Evolutionary conservation across 2,329 filamentous ascomycete species (phyloP).

Genomic region (Trichoderma gracile): DNA sequence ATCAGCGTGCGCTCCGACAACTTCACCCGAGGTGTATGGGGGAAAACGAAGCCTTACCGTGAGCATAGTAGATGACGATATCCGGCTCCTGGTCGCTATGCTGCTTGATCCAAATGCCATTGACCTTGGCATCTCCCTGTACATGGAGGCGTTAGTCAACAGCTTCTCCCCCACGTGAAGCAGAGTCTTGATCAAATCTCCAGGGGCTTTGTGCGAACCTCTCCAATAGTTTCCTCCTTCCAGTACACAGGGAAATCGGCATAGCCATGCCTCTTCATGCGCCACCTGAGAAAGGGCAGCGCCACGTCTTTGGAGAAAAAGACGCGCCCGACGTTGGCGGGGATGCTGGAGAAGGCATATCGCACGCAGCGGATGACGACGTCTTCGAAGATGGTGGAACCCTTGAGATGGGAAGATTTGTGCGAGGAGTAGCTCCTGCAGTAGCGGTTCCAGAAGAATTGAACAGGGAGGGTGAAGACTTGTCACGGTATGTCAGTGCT

Average conservation of each 20-base stretch:
- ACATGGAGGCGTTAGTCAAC: conserved; percentile 18
- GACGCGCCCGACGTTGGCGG: conserved; percentile 66
- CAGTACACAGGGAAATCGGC: conserved; percentile 63
- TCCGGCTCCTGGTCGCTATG: conserved; percentile 65
- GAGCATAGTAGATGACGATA: conserved; percentile 78
- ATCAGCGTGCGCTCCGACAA: conserved; percentile 6
- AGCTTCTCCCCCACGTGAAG: background rate
- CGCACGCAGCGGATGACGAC: conserved; percentile 74
- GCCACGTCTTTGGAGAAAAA: conserved; percentile 77
- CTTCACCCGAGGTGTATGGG: background rate
- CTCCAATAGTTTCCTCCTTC: conserved; percentile 48
- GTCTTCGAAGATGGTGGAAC: conserved; percentile 74
- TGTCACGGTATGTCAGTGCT: too few relatives aligned
- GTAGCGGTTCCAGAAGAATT: conserved; percentile 39
- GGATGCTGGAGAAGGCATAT: conserved; percentile 73
- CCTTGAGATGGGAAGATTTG: conserved; percentile 62
- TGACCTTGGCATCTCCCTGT: conserved; percentile 46
- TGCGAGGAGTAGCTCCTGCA: conserved; percentile 30
- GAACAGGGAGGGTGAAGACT: conserved; percentile 36
- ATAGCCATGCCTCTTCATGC: conserved; percentile 72
- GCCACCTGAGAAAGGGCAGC: conserved; percentile 72
- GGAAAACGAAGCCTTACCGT: conserved; percentile 59
- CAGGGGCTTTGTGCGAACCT: conserved; percentile 31
- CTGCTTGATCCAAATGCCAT: conserved; percentile 69
- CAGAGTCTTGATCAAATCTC: background rate